A percentile compares a stretch with the other conserved stretches of the same genome.
These are phyloP conservation scores for Penstemon davidsonii DNA, from an alignment of 257 asterid genomes.

Conservation along the genomic window DNA sequence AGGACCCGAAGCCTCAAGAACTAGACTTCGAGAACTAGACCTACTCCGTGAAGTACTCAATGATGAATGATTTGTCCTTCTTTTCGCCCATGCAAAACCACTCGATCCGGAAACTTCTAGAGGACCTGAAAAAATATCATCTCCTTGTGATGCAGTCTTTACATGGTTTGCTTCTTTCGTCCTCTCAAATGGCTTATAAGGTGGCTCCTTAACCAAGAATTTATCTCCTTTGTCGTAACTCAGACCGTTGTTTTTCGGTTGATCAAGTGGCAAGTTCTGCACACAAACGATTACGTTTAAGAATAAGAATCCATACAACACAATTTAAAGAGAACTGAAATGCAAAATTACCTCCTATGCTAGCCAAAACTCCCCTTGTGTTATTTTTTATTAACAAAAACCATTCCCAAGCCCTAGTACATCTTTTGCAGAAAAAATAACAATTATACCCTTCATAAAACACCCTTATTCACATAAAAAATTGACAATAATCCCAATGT, in stretches of 20 bases:
- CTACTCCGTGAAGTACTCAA: constrained; percentile 63
- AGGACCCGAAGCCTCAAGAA: constrained; percentile 62
- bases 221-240: constrained; percentile 43
- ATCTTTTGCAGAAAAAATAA: too few species aligned
- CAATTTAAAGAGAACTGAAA: not conserved
- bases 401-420: too few species aligned
- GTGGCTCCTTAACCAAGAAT: constrained; percentile 38
- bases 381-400: too few species aligned
- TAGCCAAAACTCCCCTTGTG: too few species aligned
- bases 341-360: too few species aligned
- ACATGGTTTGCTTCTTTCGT: constrained; percentile 63
- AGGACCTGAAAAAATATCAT: constrained; percentile 72
- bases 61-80: constrained; percentile 60
- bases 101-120: constrained; percentile 88
- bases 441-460: too few species aligned
- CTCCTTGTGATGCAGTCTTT: constrained; percentile 86
- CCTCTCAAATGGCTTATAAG: constrained; percentile 41
- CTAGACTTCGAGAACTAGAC: constrained; percentile 89
- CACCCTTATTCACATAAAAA: too few species aligned
- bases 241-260: constrained; percentile 35
- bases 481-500: too few species aligned
- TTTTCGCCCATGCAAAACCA: constrained; percentile 94
- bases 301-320: not conserved
- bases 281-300: constrained; percentile 7
- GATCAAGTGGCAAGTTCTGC: constrained; percentile 54